Evolutionary conservation across 1,284 basidiomycete species (phyloP), one percentile per base, ranked within the genome.

Genomic region (Cystobasidiaceae sp.): DNA sequence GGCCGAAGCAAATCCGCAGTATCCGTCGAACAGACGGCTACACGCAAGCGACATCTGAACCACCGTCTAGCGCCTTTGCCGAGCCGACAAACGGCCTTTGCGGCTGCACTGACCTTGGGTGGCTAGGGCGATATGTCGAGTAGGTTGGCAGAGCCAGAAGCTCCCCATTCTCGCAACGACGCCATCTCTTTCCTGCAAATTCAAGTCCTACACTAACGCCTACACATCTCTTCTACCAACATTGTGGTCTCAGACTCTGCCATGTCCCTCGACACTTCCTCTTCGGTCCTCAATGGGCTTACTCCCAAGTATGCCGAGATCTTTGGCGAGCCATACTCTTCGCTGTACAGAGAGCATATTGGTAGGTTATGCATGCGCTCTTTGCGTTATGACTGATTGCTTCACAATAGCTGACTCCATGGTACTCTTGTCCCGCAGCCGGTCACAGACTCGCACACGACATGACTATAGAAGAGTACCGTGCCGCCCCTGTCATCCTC

Each of bases 381-480:
- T 11, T 27, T 57, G 7, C 39, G 17, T 4, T 44, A 23, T 30
- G 2, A 17, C n/a, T 19, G n/a, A n/a, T 8, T 1, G 9, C 32
- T 21, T 27, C 17, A 19, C 9, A 11, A n/a, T 33, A 15, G 11
- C 45, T 64, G 46, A 11, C 13, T 23, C 11, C 13, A 19, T 33
- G 23, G 48, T 44, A n/a, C 43, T 17, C 28, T 21, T 15, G 21
- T 43, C 23, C 44, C 21, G n/a, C 25, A 67, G 57, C 48, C n/a
- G 65, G 65, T 15, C 50, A 50, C 21, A 21, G 44, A 9, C 49
- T 67, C 23, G 65, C 65, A 7, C 65, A 67, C 39, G 34, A 67
- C 21, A 61, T 67, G 57, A 46, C 57, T 28, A 67, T 67, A 19
- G 58, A 67, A 48, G 65, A 67, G 30, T 60, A 61, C 32, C 56